Base-by-base conservation (phyloP, 2,329 filamentous ascomycete genomes). In the Coccinonectria pachysandricola region DNA sequence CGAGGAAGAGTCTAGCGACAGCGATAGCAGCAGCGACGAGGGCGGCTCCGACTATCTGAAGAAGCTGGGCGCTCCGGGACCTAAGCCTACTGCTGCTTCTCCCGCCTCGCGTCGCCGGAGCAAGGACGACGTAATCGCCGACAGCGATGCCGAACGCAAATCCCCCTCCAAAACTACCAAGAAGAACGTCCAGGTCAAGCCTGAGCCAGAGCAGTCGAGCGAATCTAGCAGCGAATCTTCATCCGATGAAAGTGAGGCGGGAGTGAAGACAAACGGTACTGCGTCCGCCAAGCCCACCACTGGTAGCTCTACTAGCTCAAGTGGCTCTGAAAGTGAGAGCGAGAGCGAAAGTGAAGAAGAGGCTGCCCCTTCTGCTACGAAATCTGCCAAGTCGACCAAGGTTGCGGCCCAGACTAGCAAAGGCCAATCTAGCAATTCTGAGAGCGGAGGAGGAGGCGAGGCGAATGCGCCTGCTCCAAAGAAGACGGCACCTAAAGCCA, bases 141-240 rank as follows among this genome's bases (percentile, higher is more conserved):
- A 61, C 30, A 61, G 57, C 40, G 56, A 61, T 39, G 52, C 39
- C 40, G 57, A 59, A 33, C 52, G 51, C 28, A 47, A 46, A 23
- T 36, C 48, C 19, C 35, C 46, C 11, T 35, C 43, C 16, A 49
- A 46, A 17, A 8, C 33, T 11, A 6, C 18, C 6, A 42, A 40
- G 26, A 41, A 41, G 12, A 11, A 33, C 25, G 16, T 26, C 11
- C 26, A 26, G 7, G 15, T 33, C 20, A 39, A 51, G 28, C 15
- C 36, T 15, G 32, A 43, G 21, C 13, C 33, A 8, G 31, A 40
- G 12, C 32, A 39, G 6, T 39, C 42, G 9, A 39, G 35, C 18
- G 42, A 43, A 25, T 33, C 39, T 7, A 42, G 34, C 28, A 27
- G 27, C 18, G 36, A 46, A 7, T 44, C 49, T 13, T 41, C 38